These are phyloP conservation scores for Grosmannia serpens DNA, from an alignment of 2,329 filamentous ascomycete genomes.

Conservation along the genomic window DNA sequence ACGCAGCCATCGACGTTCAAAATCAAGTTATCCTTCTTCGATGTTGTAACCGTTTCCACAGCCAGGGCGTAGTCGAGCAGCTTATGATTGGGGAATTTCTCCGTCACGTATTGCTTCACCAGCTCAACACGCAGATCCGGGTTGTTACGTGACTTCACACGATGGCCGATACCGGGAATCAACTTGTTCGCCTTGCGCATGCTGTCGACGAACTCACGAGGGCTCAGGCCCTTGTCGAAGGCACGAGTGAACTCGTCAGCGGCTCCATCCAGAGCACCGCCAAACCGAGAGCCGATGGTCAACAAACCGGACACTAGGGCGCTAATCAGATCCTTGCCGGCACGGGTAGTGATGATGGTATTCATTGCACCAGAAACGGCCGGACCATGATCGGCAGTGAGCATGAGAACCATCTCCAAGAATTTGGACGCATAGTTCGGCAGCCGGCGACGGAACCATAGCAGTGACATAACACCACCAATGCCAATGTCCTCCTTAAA, in stretches of 20 bases:
- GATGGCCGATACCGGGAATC: constrained; percentile 97
- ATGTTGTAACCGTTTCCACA: constrained; percentile 95
- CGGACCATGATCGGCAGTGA: constrained; percentile 97
- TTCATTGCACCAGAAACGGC: constrained; percentile 99
- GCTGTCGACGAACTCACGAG: constrained; percentile 95
- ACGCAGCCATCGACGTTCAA: constrained; percentile 98
- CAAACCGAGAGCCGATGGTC: constrained; percentile 96
- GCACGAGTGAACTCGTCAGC: constrained; percentile 98
- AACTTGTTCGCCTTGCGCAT: constrained; percentile 99
- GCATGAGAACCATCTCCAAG: constrained; percentile 99
- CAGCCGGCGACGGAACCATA: constrained; percentile 98
- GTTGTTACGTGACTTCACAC: constrained; percentile 99
- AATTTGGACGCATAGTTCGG: constrained; percentile 96
- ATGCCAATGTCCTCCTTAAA: constrained; percentile 99
- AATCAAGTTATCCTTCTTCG: constrained; percentile 99
- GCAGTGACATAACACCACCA: constrained; percentile 97
- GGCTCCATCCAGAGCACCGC: constrained; percentile 94
- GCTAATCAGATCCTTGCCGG: constrained; percentile 95
- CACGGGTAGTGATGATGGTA: constrained; percentile 99
- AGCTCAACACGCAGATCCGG: constrained; percentile 98
- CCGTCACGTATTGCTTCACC: constrained; percentile 96
- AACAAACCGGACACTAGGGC: constrained; percentile 92
- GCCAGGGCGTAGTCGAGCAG: constrained; percentile 97
- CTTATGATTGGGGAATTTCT: constrained; percentile 96
- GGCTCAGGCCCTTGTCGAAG: constrained; percentile 94